A percentile compares a stretch with the other conserved stretches of the same genome.
These are phyloP conservation scores for Colletotrichum abscissum DNA, from an alignment of 2,329 filamentous ascomycete species.

Conservation along the genomic window DNA sequence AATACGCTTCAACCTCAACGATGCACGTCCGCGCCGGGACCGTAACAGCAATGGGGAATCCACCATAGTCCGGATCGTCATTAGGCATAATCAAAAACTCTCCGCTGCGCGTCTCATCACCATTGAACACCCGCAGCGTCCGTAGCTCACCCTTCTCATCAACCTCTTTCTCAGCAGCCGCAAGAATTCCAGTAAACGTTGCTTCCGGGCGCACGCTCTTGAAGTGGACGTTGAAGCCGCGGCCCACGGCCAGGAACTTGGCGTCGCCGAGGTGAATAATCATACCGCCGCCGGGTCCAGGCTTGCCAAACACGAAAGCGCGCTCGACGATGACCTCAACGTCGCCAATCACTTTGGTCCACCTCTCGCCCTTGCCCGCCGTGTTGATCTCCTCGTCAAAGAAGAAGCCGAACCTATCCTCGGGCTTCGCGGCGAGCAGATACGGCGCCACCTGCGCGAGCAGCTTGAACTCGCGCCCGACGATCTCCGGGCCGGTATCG, in stretches of 20 bases:
- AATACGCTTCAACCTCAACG: conserved; percentile 54
- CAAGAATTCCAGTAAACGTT: conserved; percentile 52
- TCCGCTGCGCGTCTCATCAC: conserved; percentile 56
- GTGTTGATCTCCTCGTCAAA: conserved; percentile 48
- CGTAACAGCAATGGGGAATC: conserved; percentile 65
- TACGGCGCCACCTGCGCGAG: conserved; percentile 42
- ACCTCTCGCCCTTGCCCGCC: conserved; percentile 39
- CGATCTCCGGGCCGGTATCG: conserved; percentile 45
- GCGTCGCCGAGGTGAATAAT: conserved; percentile 49
- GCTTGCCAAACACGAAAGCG: conserved; percentile 53
- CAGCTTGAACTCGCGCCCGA: conserved; percentile 46
- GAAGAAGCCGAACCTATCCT: conserved; percentile 49
- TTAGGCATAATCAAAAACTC: conserved; percentile 65
- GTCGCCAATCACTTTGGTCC: conserved; percentile 44
- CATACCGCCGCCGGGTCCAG: conserved; percentile 50
- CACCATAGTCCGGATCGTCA: conserved; percentile 66
- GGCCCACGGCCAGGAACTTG: conserved; percentile 50
- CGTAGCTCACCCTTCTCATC: conserved; percentile 45
- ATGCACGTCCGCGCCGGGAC: conserved; percentile 63
- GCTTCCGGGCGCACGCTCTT: conserved; percentile 44
- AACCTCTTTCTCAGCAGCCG: conserved; percentile 50
- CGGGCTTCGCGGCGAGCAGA: conserved; percentile 43
- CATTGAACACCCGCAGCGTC: conserved; percentile 49
- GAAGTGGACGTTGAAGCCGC: conserved; percentile 51
- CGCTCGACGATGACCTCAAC: conserved; percentile 50